Conservation (phyloP, 1,284 basidiomycete species). For the Grifola frondosa region DNA sequence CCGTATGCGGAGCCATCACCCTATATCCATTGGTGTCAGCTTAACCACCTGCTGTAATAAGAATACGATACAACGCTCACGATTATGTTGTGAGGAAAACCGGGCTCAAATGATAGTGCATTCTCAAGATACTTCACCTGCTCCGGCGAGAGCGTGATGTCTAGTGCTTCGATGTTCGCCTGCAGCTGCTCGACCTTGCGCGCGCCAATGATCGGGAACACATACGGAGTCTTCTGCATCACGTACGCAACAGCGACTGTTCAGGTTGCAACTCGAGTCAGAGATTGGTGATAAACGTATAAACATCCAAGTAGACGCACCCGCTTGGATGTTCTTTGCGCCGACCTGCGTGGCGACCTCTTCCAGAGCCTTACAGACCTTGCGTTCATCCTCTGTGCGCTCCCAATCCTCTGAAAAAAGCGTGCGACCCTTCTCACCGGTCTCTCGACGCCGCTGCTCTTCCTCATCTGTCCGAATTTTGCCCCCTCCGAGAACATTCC, state of each 20-base stretch:
- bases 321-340: slow-evolving; percentile 11
- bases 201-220: slow-evolving; percentile 21
- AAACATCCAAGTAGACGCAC: slow-evolving; percentile 7
- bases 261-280: slow-evolving; percentile 1
- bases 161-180: slow-evolving; percentile 17
- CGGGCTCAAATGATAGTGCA: slow-evolving; percentile 8
- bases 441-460: slow-evolving; percentile 36
- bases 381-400: slow-evolving; percentile 10
- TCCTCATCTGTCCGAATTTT: slow-evolving; percentile 46
- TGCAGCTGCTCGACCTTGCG: slow-evolving; percentile 19
- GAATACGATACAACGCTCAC: too few relatives aligned
- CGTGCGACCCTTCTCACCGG: slow-evolving; percentile 36
- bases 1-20: neutral
- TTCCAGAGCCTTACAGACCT: slow-evolving; percentile 12
- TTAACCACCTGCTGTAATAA: too few relatives aligned
- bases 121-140: slow-evolving; percentile 17
- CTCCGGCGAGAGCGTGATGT: slow-evolving; percentile 13
- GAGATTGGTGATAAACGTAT: neutral
- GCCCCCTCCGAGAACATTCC: slow-evolving; percentile 46
- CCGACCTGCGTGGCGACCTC: slow-evolving; percentile 12
- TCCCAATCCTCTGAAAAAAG: neutral
- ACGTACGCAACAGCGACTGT: slow-evolving; percentile 21
- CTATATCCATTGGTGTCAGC: neutral
- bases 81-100: slow-evolving; percentile 16
- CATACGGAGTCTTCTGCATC: slow-evolving; percentile 20